A percentile compares a stretch with the other conserved stretches of the same genome.
Evolutionary conservation across 73 alveolate species (phyloP).

Genomic region (Stentor roeselii): DNA sequence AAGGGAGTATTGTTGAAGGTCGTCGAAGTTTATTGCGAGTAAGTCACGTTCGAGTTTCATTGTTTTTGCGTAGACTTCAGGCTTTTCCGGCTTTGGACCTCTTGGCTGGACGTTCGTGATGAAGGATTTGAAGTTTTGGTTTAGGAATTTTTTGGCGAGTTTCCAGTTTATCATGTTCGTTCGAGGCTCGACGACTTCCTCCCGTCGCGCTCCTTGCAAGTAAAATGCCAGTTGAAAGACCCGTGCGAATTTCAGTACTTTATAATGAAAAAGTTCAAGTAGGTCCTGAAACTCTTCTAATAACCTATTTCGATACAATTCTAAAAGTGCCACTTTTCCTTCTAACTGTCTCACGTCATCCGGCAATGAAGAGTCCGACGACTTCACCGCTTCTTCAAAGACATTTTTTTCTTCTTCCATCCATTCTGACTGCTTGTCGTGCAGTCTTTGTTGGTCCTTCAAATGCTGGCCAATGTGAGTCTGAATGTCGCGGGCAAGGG

Average conservation of each 20-base stretch:
- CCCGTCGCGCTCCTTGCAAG: conserved; percentile 60
- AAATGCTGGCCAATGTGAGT: conserved; percentile 56
- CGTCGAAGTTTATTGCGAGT: background rate
- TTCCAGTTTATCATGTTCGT: conserved; percentile 94
- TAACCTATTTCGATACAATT: conserved; percentile 23
- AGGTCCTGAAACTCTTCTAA: conserved; percentile 23
- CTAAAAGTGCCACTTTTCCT: conserved; percentile 35
- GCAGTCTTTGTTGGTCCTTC: conserved; percentile 65
- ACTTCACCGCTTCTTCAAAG: conserved; percentile 36
- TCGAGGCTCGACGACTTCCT: conserved; percentile 70
- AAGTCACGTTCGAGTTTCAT: conserved; percentile 24
- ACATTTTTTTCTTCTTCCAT: conserved; percentile 53
- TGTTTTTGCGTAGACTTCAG: conserved; percentile 68
- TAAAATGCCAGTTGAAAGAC: conserved; percentile 77
- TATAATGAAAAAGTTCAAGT: conserved; percentile 40
- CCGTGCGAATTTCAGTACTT: conserved; percentile 83
- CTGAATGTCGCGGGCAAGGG: conserved; percentile 70
- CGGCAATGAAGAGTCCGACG: conserved; percentile 29
- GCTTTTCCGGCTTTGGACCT: conserved; percentile 86
- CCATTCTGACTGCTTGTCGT: conserved; percentile 73
- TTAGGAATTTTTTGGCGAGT: conserved; percentile 67
- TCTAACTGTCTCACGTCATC: conserved; percentile 35
- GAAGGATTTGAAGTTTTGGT: conserved; percentile 61
- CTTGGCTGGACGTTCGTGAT: conserved; percentile 57
- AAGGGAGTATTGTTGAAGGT: conserved; percentile 20